These are phyloP conservation scores for Acer saccharum DNA, from an alignment of 345 rosid genomes.

Conservation along the genomic window DNA sequence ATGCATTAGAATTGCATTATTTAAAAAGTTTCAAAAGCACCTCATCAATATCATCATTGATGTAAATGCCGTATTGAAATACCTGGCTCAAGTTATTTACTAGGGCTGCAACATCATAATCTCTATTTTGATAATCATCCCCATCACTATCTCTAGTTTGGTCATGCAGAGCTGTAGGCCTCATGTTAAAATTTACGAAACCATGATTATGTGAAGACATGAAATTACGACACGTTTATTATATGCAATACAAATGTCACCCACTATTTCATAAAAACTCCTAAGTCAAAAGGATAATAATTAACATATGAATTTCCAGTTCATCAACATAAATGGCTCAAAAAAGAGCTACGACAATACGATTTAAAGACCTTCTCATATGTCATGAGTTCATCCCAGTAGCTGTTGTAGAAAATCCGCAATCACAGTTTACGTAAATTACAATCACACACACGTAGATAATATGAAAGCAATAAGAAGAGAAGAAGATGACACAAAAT, in stretches of 20 bases:
- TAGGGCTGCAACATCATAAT: constrained; percentile 89
- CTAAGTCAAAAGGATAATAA: background rate
- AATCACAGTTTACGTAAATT: too few species aligned
- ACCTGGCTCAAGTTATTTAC: constrained; percentile 94
- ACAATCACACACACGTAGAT: too few species aligned
- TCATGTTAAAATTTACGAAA: constrained; percentile 53
- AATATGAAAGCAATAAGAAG: too few species aligned
- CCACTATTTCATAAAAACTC: background rate
- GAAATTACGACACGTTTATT: background rate
- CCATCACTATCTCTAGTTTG: constrained; percentile 86
- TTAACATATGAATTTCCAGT: background rate
- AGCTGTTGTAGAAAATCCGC: too few species aligned
- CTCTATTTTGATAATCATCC: constrained; percentile 93
- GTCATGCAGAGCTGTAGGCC: constrained; percentile 84
- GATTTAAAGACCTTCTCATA: background rate
- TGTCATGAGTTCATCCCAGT: background rate
- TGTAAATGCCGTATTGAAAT: constrained; percentile 82
- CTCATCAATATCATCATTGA: constrained; percentile 80
- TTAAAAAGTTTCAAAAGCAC: constrained; percentile 37
- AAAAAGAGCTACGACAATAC: background rate
- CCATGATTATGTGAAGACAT: background rate
- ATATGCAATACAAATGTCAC: constrained; percentile 2
- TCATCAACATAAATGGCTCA: background rate
- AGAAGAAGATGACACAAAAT: too few species aligned
- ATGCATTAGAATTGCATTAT: background rate